These are phyloP conservation scores for Venturiaceae sp. DNA, from an alignment of 2,329 filamentous ascomycete genomes.

Conservation along the genomic window DNA sequence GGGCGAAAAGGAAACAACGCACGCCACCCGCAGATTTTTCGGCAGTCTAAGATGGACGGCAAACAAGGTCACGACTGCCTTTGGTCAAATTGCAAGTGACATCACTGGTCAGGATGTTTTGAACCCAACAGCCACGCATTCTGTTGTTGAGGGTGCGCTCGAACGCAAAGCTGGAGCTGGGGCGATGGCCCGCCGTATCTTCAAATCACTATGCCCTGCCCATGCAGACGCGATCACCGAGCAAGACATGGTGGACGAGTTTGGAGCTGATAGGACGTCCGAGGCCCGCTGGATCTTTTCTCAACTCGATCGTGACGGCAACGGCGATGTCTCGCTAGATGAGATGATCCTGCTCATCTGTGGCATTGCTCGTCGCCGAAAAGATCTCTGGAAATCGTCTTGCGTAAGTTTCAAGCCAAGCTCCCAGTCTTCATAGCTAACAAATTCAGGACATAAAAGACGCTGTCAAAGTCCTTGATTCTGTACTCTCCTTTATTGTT, in stretches of 20 bases:
- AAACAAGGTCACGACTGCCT: neutral
- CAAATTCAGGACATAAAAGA: constrained; percentile 22
- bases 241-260: neutral
- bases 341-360: constrained; percentile 22
- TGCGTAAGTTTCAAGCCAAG: constrained; percentile 16
- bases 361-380: neutral
- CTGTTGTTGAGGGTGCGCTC: neutral
- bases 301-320: constrained; percentile 20
- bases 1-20: neutral
- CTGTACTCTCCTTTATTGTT: constrained; percentile 17
- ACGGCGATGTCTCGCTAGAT: constrained; percentile 23
- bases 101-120: neutral
- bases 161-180: neutral
- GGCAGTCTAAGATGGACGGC: neutral
- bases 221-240: neutral
- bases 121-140: neutral
- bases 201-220: neutral
- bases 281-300: constrained; percentile 20
- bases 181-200: neutral
- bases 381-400: neutral
- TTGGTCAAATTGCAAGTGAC: neutral
- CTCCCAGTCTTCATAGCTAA: constrained; percentile 18
- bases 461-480: constrained; percentile 23
- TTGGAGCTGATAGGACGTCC: too few relatives aligned
- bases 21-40: neutral